Evolutionary conservation across 345 rosid species (phyloP), one percentile per base, ranked within the genome.

Genomic region (Eucalyptus viminalis): DNA sequence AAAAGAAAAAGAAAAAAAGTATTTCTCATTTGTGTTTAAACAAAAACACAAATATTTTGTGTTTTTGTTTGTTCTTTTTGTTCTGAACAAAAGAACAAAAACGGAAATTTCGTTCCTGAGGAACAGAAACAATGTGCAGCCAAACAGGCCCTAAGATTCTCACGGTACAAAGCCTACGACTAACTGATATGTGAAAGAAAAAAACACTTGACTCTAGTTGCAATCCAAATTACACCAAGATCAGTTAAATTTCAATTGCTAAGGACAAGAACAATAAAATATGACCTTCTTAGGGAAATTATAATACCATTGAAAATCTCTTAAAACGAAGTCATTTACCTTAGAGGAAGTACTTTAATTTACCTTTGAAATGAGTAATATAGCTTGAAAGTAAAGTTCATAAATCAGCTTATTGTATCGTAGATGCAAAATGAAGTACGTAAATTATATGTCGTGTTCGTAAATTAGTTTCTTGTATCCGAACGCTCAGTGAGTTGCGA

Each of bases 121-220:
- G n/a, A n/a, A n/a, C n/a, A n/a, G n/a, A n/a, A n/a, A n/a, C n/a
- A n/a, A n/a, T n/a, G n/a, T n/a, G n/a, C n/a, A n/a, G n/a, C n/a
- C n/a, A n/a, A n/a, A n/a, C n/a, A n/a, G n/a, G n/a, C n/a, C n/a
- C n/a, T n/a, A n/a, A 25, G 37, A 65, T 4, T 65, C 9, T 65
- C 37, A 14, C 2, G 1, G 2, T 2, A 65, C 76, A 5, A 4
- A 65, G 76, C 1, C 76, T n/a, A 65, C 5, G 6, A 2, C n/a
- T 24, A 58, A 25, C 15, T 25, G 1, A 58, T 24, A 11, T 11
- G 67, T 58, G 15, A 58, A 25, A 58, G 2, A 58, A 0, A 58
- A 58, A 58, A 58, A 3, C 27, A 25, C n/a, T 29, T 11, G 2
- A 60, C 67, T 12, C 29, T 25, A 65, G 37, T 0, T 31, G 11